Evolutionary conservation across 2,329 filamentous ascomycete species (phyloP).

Genomic region (Colletotrichum noveboracense): DNA sequence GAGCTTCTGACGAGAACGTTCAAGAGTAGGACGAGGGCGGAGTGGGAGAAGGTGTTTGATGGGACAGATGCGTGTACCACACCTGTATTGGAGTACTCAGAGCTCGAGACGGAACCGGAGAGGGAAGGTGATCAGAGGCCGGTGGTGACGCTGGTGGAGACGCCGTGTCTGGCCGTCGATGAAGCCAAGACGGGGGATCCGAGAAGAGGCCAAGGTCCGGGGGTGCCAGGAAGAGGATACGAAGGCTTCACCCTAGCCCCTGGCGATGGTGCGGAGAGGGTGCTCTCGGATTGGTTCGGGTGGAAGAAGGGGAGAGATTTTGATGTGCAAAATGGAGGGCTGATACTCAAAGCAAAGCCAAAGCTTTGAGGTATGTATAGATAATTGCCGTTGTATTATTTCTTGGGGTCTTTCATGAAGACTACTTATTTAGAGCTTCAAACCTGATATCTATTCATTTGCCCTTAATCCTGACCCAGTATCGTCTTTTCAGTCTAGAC

Average conservation of each 20-base stretch:
- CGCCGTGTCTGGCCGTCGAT: slow-evolving; percentile 70
- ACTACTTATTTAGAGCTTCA: not conserved
- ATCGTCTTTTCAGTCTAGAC: not conserved
- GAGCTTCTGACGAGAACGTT: slow-evolving; percentile 68
- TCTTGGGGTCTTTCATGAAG: not conserved
- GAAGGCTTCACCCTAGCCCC: slow-evolving; percentile 61
- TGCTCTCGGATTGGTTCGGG: slow-evolving; percentile 74
- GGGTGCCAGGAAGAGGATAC: slow-evolving; percentile 73
- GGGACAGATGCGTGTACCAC: slow-evolving; percentile 91
- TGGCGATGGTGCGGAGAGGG: slow-evolving; percentile 75
- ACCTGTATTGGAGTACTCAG: slow-evolving; percentile 79
- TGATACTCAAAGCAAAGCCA: slow-evolving; percentile 51
- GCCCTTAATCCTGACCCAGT: not conserved
- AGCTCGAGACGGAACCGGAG: slow-evolving; percentile 62
- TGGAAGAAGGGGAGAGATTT: slow-evolving; percentile 78
- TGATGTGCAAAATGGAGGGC: slow-evolving; percentile 65
- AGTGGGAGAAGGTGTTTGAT: slow-evolving; percentile 90
- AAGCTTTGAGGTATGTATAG: slow-evolving; percentile 33
- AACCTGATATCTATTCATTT: not conserved
- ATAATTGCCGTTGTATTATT: not conserved
- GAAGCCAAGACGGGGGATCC: slow-evolving; percentile 43
- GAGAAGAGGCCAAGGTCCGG: slow-evolving; percentile 66
- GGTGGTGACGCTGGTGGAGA: slow-evolving; percentile 69
- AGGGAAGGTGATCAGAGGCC: slow-evolving; percentile 74
- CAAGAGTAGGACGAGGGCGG: slow-evolving; percentile 68